A percentile compares a stretch with the other conserved stretches of the same genome.
Evolutionary conservation across 441 rosid genomes (phyloP).

Genomic region (Theobroma grandiflorum): DNA sequence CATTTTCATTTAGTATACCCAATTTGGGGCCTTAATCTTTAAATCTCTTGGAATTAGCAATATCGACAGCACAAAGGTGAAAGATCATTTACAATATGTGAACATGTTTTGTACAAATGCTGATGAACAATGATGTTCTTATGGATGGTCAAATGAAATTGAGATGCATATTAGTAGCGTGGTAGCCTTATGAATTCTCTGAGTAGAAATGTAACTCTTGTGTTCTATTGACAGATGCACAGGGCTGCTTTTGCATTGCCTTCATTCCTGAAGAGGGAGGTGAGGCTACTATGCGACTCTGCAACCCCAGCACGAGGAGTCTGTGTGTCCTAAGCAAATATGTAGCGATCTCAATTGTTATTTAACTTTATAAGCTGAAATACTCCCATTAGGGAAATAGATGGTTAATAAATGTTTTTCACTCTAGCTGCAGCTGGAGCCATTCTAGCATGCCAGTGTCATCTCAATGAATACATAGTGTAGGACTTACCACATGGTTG

Average conservation of each 20-base stretch:
- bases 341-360: not conserved
- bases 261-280: conserved; percentile 80
- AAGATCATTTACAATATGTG: not conserved
- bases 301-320: conserved; percentile 14
- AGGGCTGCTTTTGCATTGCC: conserved; percentile 91
- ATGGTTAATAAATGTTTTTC: conserved; percentile 7
- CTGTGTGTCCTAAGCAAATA: conserved; percentile 19
- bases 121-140: not conserved
- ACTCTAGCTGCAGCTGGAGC: not conserved
- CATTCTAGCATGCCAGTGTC: no score
- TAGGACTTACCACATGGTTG: not conserved
- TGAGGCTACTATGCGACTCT: conserved; percentile 48
- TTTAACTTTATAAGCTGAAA: not conserved
- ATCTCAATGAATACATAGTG: not conserved
- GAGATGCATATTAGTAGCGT: not conserved
- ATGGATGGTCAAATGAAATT: not conserved
- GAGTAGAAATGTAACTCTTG: not conserved
- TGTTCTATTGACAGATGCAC: conserved; percentile 69
- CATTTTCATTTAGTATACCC: not conserved
- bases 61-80: not conserved
- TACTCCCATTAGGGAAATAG: not conserved
- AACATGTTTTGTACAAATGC: not conserved
- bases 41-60: conserved; percentile 6
- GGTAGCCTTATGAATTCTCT: not conserved
- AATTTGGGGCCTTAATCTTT: not conserved